Percentiles rank a stretch among this genome's conserved stretches.
Evolutionary conservation across 257 asterid species (phyloP).

Genomic region (Vinca minor): DNA sequence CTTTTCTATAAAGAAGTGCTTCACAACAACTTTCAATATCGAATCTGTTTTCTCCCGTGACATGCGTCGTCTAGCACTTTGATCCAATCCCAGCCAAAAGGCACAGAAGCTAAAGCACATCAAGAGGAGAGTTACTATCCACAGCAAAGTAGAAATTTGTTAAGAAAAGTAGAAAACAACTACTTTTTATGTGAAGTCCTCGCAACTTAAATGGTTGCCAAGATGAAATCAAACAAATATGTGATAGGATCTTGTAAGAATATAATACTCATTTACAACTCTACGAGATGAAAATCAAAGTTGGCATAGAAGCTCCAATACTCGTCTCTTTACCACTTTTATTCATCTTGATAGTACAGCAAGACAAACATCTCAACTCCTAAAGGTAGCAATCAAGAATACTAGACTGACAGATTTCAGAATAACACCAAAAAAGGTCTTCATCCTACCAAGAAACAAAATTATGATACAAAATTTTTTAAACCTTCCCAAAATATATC

Average conservation of each 20-base stretch:
- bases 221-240: neutral
- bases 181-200: neutral
- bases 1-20: constrained; percentile 83
- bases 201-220: neutral
- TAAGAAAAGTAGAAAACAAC: neutral
- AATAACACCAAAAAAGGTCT: no score
- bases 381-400: no score
- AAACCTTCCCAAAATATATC: neutral
- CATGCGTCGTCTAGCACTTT: constrained; percentile 52
- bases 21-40: constrained; percentile 71
- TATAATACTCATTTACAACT: neutral
- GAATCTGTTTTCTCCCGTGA: constrained; percentile 65
- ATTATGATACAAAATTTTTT: neutral
- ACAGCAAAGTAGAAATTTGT: neutral
- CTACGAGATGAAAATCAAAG: no score
- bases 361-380: no score
- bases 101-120: constrained; percentile 61
- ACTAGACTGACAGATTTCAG: no score
- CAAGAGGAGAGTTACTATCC: constrained; percentile 18
- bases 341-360: no score
- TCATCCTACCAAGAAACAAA: neutral
- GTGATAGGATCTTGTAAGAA: neutral
- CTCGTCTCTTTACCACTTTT: no score
- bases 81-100: constrained; percentile 84
- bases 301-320: no score